These are phyloP conservation scores for Candida manassasensis DNA, from an alignment of 805 yeast species.

Conservation along the genomic window DNA sequence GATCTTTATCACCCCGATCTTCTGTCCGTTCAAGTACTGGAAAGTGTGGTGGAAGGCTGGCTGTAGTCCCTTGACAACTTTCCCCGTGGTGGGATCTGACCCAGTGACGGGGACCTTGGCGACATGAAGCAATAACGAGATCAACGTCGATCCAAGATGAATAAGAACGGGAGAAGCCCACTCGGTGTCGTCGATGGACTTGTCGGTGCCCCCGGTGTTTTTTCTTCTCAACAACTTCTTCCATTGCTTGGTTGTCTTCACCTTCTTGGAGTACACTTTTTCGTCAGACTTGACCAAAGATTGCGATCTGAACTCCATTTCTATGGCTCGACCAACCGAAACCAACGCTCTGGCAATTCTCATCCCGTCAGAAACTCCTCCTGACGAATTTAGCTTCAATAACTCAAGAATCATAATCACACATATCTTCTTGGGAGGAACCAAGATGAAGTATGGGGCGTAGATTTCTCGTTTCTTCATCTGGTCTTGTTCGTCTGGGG, in stretches of 20 bases:
- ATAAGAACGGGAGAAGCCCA: conserved; percentile 36
- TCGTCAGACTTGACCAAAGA: conserved; percentile 54
- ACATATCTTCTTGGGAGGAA: conserved; percentile 75
- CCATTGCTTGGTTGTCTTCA: conserved; percentile 45
- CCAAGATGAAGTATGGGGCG: conserved; percentile 73
- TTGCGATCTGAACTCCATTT: conserved; percentile 76
- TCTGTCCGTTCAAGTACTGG: conserved; percentile 73
- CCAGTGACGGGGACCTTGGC: conserved; percentile 81
- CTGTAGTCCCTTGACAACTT: conserved; percentile 61
- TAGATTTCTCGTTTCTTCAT: conserved; percentile 46
- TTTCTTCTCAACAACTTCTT: conserved; percentile 37
- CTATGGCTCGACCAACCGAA: conserved; percentile 79
- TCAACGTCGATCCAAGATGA: conserved; percentile 75
- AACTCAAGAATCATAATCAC: conserved; percentile 82
- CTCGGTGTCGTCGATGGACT: conserved; percentile 13
- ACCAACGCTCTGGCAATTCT: conserved; percentile 78
- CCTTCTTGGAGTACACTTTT: conserved; percentile 37
- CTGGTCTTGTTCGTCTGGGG: conserved; percentile 18
- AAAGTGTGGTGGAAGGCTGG: conserved; percentile 91
- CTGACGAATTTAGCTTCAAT: conserved; percentile 66
- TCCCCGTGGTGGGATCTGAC: conserved; percentile 72
- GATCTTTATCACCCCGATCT: conserved; percentile 73
- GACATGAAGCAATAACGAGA: conserved; percentile 70
- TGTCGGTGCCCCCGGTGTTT: conserved; percentile 7
- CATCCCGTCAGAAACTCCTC: conserved; percentile 76